Base-by-base conservation (phyloP, 768 basidiomycete genomes). In the Chiua virens region DNA sequence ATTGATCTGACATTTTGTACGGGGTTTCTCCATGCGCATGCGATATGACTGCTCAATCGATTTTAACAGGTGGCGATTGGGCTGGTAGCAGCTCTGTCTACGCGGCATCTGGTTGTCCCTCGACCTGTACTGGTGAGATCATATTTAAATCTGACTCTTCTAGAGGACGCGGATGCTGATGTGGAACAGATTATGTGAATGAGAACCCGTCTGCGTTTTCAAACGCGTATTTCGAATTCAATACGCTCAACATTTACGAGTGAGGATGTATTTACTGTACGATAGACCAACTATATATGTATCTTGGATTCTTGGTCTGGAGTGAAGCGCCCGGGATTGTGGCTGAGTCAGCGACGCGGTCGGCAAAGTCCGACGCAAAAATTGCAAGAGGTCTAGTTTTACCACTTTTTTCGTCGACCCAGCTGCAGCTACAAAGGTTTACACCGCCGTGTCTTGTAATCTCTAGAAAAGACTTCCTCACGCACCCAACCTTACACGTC, bases 1-100 rank as follows among this genome's bases (percentile, higher is more conserved):
- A 83, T 89, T 57, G 82, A 89, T 57, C 59, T 66, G 10, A 61
- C 62, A 35, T 66, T 66, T 40, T 68, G 64, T 66, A 21, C 8
- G 66, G 53, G 25, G 11, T 25, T 18, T 13, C 34, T 49, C 9
- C 8, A 10, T 17, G 2, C 5, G 15, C 3, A 17, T 15, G 34
- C 34, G 15, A 17, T 17, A 34, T 7, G 34, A 14, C 14, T 17
- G 17, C 7, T 17, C 7, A 34, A 34, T 34, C 17, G 14, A 5
- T 34, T 34, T 34, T 8, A 13, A 17, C 20, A 66, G 66, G 66
- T 32, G 66, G 66, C 3, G 32, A 60, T 1, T 68, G 68, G 68
- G 66, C 66, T 2, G 66, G 66, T 15, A 52, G 43, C n/a, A 4
- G 45, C 8, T 40, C 52, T 1, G 47, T 58, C 23, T 68, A 70